phyloP scores from a whole-genome alignment of 2,329 filamentous ascomycete species.

The Sodiomyces alkalinus region DNA sequence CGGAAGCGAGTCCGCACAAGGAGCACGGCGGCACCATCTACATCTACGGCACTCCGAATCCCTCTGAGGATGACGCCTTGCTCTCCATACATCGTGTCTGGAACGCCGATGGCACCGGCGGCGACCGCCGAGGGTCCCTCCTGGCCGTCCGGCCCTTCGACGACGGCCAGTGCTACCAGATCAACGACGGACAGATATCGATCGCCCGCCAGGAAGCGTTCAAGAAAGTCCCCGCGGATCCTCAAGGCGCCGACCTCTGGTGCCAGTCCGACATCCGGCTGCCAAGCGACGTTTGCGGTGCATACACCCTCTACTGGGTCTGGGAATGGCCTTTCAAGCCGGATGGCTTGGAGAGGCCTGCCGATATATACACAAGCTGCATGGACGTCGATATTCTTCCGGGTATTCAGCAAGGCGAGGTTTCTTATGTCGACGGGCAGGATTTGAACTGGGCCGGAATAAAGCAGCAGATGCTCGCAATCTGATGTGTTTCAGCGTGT shows the following conservation, averaged over 20 bases:
- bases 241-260: slow-evolving; percentile 45
- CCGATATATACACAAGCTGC: slow-evolving; percentile 22
- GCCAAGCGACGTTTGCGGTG: slow-evolving; percentile 48
- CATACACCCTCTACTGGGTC: slow-evolving; percentile 84
- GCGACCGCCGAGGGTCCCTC: slow-evolving; percentile 61
- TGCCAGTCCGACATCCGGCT: slow-evolving; percentile 75
- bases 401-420: not conserved
- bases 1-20: slow-evolving; percentile 36
- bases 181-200: slow-evolving; percentile 45
- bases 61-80: slow-evolving; percentile 32
- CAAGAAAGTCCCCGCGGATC: slow-evolving; percentile 30
- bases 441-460: not conserved
- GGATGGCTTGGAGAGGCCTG: slow-evolving; percentile 12
- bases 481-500: not conserved
- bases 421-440: slow-evolving; percentile 1
- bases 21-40: slow-evolving; percentile 55
- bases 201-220: slow-evolving; percentile 39
- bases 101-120: slow-evolving; percentile 67
- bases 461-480: not conserved
- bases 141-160: slow-evolving; percentile 71
- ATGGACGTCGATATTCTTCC: slow-evolving; percentile 3
- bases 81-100: slow-evolving; percentile 60
- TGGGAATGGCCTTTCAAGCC: slow-evolving; percentile 70
- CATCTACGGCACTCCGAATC: slow-evolving; percentile 54
- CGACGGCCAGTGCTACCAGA: slow-evolving; percentile 79